Evolutionary conservation across 345 rosid species (phyloP).

Genomic region (Populus deltoides): DNA sequence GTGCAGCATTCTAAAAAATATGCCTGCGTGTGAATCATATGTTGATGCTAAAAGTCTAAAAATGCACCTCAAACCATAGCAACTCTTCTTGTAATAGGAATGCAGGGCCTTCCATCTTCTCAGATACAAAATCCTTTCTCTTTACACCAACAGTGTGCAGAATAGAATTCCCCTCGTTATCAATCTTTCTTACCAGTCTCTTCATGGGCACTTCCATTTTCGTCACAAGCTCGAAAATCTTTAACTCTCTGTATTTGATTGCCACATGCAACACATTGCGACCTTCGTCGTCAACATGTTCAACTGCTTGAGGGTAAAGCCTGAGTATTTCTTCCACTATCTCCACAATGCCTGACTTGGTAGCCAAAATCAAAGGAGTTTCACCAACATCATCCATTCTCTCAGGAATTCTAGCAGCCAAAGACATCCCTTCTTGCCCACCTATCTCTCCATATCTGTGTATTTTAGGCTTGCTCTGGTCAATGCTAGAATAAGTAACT

Average conservation of each 20-base stretch:
- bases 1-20: too few relatives aligned
- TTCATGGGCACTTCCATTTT: slow-evolving; percentile 5
- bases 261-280: slow-evolving; percentile 28
- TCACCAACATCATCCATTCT: background rate
- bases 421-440: background rate
- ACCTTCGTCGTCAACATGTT: slow-evolving; percentile 13
- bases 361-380: slow-evolving; percentile 20
- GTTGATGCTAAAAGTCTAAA: too few relatives aligned
- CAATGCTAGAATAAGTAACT: background rate
- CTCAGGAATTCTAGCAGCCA: background rate
- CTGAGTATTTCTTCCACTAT: slow-evolving; percentile 7
- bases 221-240: slow-evolving; percentile 13
- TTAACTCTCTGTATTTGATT: slow-evolving; percentile 3
- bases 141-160: background rate
- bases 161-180: background rate
- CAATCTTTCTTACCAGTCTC: background rate
- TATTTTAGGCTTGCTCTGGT: background rate
- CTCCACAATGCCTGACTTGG: slow-evolving; percentile 3
- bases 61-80: background rate
- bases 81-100: slow-evolving; percentile 7
- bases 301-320: slow-evolving; percentile 17
- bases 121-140: background rate
- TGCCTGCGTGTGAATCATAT: too few relatives aligned
- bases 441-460: background rate
- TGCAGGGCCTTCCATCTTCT: slow-evolving; percentile 16